phyloP scores from a whole-genome alignment of 2,329 filamentous ascomycete genomes.

The Geosmithia flava region DNA sequence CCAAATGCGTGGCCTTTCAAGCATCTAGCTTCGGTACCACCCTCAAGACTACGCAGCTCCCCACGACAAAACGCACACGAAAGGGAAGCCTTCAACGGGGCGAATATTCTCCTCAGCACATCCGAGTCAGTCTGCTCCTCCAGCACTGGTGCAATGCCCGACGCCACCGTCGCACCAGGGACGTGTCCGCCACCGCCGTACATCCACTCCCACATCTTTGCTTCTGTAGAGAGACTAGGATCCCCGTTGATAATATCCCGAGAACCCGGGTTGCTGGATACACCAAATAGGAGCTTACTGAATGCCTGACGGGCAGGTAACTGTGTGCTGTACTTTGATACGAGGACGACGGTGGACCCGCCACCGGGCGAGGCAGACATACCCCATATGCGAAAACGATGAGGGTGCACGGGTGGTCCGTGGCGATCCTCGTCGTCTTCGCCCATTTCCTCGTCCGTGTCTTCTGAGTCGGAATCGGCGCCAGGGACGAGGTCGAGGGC shows the following conservation, averaged over 20 bases:
- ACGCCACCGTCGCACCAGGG: slow-evolving; percentile 21
- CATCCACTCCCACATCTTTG: slow-evolving; percentile 44
- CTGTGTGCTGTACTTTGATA: slow-evolving; percentile 34
- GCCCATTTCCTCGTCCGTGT: slow-evolving; percentile 7
- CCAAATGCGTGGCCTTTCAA: slow-evolving; percentile 25
- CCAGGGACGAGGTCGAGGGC: slow-evolving; percentile 22
- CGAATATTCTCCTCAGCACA: slow-evolving; percentile 23
- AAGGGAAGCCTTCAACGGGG: slow-evolving; percentile 19
- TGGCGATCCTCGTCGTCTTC: slow-evolving; percentile 11
- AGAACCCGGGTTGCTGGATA: not conserved
- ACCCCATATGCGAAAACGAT: slow-evolving; percentile 40
- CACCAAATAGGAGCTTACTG: slow-evolving; percentile 24
- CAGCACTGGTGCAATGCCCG: not conserved
- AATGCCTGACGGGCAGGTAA: slow-evolving; percentile 29
- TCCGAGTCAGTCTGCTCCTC: not conserved
- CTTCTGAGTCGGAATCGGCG: slow-evolving; percentile 16
- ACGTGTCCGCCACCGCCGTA: slow-evolving; percentile 38
- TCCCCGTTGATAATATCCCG: not conserved
- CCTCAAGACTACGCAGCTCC: slow-evolving; percentile 12
- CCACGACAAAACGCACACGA: slow-evolving; percentile 34
- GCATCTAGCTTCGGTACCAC: slow-evolving; percentile 24
- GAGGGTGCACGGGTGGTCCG: slow-evolving; percentile 29
- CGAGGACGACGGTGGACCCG: slow-evolving; percentile 36
- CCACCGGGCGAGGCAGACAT: slow-evolving; percentile 38
- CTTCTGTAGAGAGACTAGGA: slow-evolving; percentile 35